Conservation (phyloP, 2,329 filamentous ascomycete genomes). For the Aureobasidium sp. region DNA sequence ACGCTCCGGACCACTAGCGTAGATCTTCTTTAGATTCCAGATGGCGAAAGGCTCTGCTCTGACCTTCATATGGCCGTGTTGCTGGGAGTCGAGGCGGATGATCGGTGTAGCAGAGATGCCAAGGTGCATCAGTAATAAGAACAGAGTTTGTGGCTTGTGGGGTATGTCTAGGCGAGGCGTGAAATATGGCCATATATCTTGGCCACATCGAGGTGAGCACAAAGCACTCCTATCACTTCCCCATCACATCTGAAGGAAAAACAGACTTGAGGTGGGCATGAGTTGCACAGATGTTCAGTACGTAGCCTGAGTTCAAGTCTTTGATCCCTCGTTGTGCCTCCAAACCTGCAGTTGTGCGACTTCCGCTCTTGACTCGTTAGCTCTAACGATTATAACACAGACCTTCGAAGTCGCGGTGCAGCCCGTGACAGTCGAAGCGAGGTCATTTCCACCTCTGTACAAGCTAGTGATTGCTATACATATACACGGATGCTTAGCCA, state of each 20-base stretch:
- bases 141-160: slow-evolving; percentile 1
- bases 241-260: neutral
- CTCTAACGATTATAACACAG: slow-evolving; percentile 1
- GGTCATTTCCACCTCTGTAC: neutral
- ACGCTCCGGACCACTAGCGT: slow-evolving; percentile 5
- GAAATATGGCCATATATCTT: neutral
- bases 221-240: no score
- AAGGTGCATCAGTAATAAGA: slow-evolving; percentile 3
- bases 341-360: neutral
- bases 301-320: neutral
- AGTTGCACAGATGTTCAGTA: no score
- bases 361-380: slow-evolving; percentile 1
- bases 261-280: neutral
- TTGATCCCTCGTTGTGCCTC: neutral
- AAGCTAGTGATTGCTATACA: slow-evolving; percentile 8
- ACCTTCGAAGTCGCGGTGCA: neutral
- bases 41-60: neutral
- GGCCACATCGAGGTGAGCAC: neutral
- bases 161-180: neutral
- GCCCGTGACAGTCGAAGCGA: neutral
- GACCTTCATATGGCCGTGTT: neutral
- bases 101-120: neutral
- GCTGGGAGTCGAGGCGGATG: neutral
- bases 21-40: neutral
- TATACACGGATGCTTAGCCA: neutral